Base-by-base conservation (phyloP, 2,329 filamentous ascomycete species). In the Hypoxylon sp. region DNA sequence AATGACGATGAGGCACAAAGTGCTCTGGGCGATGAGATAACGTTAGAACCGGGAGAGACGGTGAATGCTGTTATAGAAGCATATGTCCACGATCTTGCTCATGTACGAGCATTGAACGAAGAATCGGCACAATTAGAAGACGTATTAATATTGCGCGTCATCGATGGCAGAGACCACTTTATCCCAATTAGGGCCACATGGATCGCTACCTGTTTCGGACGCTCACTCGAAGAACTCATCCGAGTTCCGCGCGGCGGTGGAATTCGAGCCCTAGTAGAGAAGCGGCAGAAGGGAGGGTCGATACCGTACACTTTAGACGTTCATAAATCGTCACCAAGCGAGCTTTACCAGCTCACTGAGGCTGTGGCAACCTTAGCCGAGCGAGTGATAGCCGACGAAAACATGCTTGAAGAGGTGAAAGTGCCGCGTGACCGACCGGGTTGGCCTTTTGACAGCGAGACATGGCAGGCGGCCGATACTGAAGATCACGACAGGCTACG, bases 311-410 rank as follows among this genome's bases (percentile, higher is more conserved):
- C 83, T 76, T 85, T 81, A 42, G 88, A 86, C 66, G 87, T 93
- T 69, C 89, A 89, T 77, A 91, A 91, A 77, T 95, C 94, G 10
- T 94, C 94, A 1, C 95, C 96, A 0, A 90, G 92, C 68, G 95
- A 98, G 79, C 85, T 98, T 7, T 97, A 97, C 81, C 91, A 91
- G 77, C 87, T 99, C 75, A 98, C 94, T 4, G 93, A 97, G 78
- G 89, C 90, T 10, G 86, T 97, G 14, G 88, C 88, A 74, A 83
- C 79, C 6, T 80, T 89, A 44, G 84, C 84, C 2, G 88, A 89
- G 71, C 84, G 88, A 20, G 85, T 83, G 27, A 78, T 87, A 6
- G 89, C 89, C 0, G 89, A 91, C 55, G 85, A 87, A 68, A 86
- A 86, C 60, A 91, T 91, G 85, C 79, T 91, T 1, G 85, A 88